phyloP scores from a whole-genome alignment of 2,329 filamentous ascomycete species.

The Clonostachys solani region DNA sequence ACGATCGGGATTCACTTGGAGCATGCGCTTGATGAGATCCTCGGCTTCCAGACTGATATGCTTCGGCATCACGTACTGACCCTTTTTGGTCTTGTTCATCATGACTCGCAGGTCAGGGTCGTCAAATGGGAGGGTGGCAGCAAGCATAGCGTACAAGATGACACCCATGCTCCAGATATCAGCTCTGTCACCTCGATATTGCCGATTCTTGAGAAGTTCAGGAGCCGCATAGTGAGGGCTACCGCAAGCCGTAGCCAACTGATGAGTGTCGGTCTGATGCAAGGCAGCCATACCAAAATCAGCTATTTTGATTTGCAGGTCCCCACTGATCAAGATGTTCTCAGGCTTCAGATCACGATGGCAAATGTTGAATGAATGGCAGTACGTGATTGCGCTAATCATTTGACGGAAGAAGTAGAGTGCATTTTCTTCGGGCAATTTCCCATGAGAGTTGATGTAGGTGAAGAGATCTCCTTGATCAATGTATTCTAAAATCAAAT shows the following conservation, averaged over 20 bases:
- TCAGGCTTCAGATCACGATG: conserved; percentile 96
- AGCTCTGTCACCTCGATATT: conserved; percentile 79
- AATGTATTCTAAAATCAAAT: conserved; percentile 91
- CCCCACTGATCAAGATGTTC: conserved; percentile 81
- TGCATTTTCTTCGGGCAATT: conserved; percentile 74
- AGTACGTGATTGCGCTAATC: conserved; percentile 86
- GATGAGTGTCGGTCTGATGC: conserved; percentile 72
- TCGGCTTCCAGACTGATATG: conserved; percentile 64
- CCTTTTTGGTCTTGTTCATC: conserved; percentile 55
- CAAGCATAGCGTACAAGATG: conserved; percentile 83
- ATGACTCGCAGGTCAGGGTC: conserved; percentile 59
- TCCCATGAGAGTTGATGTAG: conserved; percentile 71
- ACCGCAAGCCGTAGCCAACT: conserved; percentile 85
- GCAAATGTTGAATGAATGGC: conserved; percentile 91
- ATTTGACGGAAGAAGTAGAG: conserved; percentile 90
- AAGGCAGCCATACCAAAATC: conserved; percentile 98
- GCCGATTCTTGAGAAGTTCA: conserved; percentile 73
- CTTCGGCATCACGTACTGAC: conserved; percentile 56
- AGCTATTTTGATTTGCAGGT: conserved; percentile 82
- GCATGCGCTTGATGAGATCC: conserved; percentile 75
- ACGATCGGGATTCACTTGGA: conserved; percentile 71
- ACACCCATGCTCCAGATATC: conserved; percentile 96
- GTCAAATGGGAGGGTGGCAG: conserved; percentile 80
- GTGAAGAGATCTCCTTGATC: conserved; percentile 77
- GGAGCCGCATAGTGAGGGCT: conserved; percentile 97